Base-by-base conservation (phyloP, 176 grass and related monocot species). In the Triticum dicoccoides region DNA sequence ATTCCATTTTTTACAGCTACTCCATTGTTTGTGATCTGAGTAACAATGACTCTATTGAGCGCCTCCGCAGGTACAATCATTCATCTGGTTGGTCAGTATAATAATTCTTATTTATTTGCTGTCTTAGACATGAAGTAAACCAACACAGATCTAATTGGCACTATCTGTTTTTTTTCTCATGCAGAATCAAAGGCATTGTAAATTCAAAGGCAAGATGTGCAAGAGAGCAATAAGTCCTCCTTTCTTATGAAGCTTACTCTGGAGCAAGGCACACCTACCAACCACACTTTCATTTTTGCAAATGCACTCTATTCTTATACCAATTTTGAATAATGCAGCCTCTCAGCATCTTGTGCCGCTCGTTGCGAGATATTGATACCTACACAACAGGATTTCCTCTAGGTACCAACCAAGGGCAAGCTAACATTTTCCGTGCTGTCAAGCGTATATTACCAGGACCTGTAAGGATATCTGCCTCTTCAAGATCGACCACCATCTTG, bases 391-490 rank as follows among this genome's bases (percentile, higher is more conserved):
- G 96, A 72, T 94, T 98, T 86, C 93, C 93, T 77, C 82, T 87
- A 89, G 96, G 96, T 32, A 95, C 92, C 65, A 95, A 86, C 20
- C 86, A 86, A 79, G 97, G 97, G 47, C 94, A 94, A 81, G 77
- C 89, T 65, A 93, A 94, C 84, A 89, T 96, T 42, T 98, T 96
- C 61, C 88, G 89, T 42, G 86, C 87, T 80, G 90, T 96, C 45
- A 99, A 94, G 59, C 94, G 89, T 90, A 89, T 77, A 86, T 88
- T 99, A 75, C 97, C 97, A 82, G 97, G 97, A 18, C 97, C 92
- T 85, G 92, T 96, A 96, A 96, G 97, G 76, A 65, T 68, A 79
- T 87, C 18, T 47, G 29, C 38, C 61, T 76, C 63, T 78, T 84
- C 13, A 84, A 82, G 20, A 30, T 66, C 18, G 20, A 59, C 79